phyloP scores from a whole-genome alignment of 345 rosid species.

The Angophora floribunda region DNA sequence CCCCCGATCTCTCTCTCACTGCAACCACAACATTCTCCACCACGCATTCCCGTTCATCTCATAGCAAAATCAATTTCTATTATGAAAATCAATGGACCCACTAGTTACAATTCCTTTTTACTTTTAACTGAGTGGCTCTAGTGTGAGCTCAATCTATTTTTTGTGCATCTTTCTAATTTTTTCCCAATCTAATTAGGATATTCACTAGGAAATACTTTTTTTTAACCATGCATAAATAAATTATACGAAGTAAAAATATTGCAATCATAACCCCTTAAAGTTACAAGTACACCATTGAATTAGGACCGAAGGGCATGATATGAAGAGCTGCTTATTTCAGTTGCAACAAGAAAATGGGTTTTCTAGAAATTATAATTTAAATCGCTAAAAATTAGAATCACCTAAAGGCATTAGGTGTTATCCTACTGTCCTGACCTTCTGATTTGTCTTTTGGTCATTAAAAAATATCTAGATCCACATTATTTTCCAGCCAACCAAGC shows the following conservation, averaged over 20 bases:
- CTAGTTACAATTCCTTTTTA: background rate
- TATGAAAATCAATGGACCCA: background rate
- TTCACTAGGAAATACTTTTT: background rate
- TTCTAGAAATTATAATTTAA: background rate
- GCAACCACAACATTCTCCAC: background rate
- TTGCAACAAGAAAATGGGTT: background rate
- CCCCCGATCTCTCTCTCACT: background rate
- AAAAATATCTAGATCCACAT: background rate
- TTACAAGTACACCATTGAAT: background rate
- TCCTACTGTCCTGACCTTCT: background rate
- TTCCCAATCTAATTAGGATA: background rate
- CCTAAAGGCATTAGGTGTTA: background rate
- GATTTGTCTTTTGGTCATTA: background rate
- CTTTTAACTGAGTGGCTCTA: background rate
- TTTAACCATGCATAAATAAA: background rate
- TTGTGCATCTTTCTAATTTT: rapidly evolving
- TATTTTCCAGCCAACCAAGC: background rate
- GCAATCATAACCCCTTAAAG: background rate
- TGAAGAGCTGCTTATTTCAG: background rate
- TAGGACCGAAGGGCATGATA: background rate
- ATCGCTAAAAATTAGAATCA: background rate
- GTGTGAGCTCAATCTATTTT: background rate
- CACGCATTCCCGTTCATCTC: background rate
- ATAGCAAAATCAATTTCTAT: background rate
- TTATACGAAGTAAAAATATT: background rate